Conservation (phyloP, 306 rosid species). For the Sesbania bispinosa region DNA sequence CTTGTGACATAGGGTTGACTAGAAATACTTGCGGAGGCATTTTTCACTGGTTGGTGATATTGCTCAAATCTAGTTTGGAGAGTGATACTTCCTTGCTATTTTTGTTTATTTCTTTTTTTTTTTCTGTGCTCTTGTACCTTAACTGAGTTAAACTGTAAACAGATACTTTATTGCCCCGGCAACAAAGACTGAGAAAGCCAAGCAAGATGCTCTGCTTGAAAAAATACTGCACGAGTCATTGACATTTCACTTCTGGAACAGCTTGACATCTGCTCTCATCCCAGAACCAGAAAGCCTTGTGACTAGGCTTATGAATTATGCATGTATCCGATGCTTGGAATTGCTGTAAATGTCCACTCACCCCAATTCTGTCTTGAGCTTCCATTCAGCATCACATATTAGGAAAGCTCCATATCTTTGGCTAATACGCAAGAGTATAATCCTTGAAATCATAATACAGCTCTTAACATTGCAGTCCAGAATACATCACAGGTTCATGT, state of each 20-base stretch:
- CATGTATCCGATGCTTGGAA: conserved; percentile 73
- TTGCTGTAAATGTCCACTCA: conserved; percentile 46
- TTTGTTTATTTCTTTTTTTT: conserved; percentile 13
- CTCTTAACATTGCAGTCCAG: conserved; percentile 13
- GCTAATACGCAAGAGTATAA: neutral
- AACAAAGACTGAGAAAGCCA: conserved; percentile 53
- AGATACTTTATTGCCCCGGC: conserved; percentile 73
- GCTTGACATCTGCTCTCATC: conserved; percentile 66
- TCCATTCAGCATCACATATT: neutral
- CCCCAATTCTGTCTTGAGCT: conserved; percentile 3
- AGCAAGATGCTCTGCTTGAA: conserved; percentile 51
- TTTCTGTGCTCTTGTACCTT: neutral
- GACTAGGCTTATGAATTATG: conserved; percentile 56
- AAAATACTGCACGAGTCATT: conserved; percentile 54
- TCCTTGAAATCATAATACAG: conserved; percentile 21
- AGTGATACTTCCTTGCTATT: neutral
- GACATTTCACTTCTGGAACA: conserved; percentile 90
- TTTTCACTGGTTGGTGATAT: neutral
- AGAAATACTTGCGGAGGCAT: conserved; percentile 2
- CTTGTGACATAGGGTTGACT: neutral
- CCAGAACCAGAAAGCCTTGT: conserved; percentile 89
- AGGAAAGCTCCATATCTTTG: neutral
- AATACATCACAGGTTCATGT: conserved; percentile 7
- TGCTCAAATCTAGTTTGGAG: conserved; percentile 8
- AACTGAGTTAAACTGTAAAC: conserved; percentile 36